Conservation (phyloP, 2,329 filamentous ascomycete genomes). For the Trichoderma atrobrunneum region DNA sequence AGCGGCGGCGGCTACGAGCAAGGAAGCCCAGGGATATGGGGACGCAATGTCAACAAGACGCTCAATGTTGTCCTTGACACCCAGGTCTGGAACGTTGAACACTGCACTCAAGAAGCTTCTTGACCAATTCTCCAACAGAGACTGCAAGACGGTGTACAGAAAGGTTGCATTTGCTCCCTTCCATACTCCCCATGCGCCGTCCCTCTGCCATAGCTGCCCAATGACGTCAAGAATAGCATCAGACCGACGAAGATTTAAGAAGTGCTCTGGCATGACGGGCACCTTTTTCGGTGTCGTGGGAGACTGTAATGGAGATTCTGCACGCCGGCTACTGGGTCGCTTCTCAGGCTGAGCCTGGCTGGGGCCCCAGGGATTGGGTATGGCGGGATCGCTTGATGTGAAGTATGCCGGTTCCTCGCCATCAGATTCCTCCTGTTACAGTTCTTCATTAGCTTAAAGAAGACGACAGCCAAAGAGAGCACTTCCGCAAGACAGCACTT, state of each 20-base stretch:
- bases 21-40: slow-evolving; percentile 75
- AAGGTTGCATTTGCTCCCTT: slow-evolving; percentile 92
- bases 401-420: slow-evolving; percentile 83
- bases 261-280: slow-evolving; percentile 47
- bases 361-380: slow-evolving; percentile 47
- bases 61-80: slow-evolving; percentile 73
- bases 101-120: slow-evolving; percentile 86
- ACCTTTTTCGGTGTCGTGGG: slow-evolving; percentile 33
- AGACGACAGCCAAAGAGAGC: background rate
- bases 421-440: slow-evolving; percentile 58
- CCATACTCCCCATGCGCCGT: slow-evolving; percentile 90
- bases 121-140: slow-evolving; percentile 88
- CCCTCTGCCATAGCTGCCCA: slow-evolving; percentile 82
- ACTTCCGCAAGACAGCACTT: slow-evolving; percentile 18
- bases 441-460: background rate
- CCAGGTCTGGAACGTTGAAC: slow-evolving; percentile 83
- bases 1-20: slow-evolving; percentile 66
- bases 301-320: slow-evolving; percentile 25
- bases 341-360: slow-evolving; percentile 26
- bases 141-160: slow-evolving; percentile 81
- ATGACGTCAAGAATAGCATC: slow-evolving; percentile 86
- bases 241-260: slow-evolving; percentile 67
- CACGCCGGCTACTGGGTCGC: slow-evolving; percentile 32
- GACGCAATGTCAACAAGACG: slow-evolving; percentile 70
- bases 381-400: slow-evolving; percentile 59